phyloP scores from a whole-genome alignment of 2,329 filamentous ascomycete genomes.

The Exophiala spinifera region DNA sequence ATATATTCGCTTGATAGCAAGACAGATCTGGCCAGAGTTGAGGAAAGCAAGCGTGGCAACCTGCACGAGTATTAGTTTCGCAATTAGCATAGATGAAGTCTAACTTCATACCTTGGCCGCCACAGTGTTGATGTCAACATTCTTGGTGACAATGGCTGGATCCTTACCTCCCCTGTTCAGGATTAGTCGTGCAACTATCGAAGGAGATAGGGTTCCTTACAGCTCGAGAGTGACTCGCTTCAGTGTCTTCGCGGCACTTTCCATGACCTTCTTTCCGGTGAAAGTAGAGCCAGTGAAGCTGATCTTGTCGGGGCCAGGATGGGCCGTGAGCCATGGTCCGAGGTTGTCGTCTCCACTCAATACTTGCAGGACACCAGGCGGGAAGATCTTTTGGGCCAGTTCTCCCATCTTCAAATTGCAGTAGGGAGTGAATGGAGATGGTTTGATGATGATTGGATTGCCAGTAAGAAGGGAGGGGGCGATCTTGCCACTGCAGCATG shows the following conservation, averaged over 20 bases:
- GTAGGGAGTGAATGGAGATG: constrained; percentile 55
- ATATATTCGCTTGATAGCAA: constrained; percentile 56
- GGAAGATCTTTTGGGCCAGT: constrained; percentile 57
- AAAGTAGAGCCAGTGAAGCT: constrained; percentile 61
- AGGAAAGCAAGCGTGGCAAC: constrained; percentile 52
- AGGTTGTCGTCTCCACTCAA: constrained; percentile 60
- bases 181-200: constrained; percentile 1
- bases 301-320: constrained; percentile 61
- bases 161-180: constrained; percentile 54
- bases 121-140: constrained; percentile 54
- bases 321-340: constrained; percentile 57
- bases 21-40: constrained; percentile 58
- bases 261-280: constrained; percentile 61
- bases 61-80: constrained; percentile 4
- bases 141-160: constrained; percentile 56
- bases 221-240: constrained; percentile 63
- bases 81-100: background rate
- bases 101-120: constrained; percentile 40
- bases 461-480: constrained; percentile 50
- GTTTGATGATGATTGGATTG: constrained; percentile 57
- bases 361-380: constrained; percentile 61
- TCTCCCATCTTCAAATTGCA: constrained; percentile 57
- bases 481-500: constrained; percentile 44
- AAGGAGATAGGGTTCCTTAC: constrained; percentile 15
- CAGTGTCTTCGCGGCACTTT: constrained; percentile 54